A percentile compares a stretch with the other conserved stretches of the same genome.
Evolutionary conservation across 306 rosid genomes (phyloP).

Genomic region (Comarum palustre): DNA sequence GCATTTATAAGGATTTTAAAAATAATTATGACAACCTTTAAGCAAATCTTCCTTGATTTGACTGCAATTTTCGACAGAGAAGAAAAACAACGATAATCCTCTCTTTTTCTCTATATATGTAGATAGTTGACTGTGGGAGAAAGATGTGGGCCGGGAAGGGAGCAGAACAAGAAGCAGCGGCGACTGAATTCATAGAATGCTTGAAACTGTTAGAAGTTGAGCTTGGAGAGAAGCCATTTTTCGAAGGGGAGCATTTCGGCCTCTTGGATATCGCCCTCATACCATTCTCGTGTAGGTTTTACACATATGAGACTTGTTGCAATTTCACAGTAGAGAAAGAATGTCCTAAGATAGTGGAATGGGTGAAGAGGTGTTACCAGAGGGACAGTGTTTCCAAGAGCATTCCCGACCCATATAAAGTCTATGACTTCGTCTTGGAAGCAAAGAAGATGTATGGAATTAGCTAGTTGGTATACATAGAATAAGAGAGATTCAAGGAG

Average conservation of each 20-base stretch:
- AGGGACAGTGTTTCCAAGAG: constrained; percentile 25
- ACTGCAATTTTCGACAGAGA: no score
- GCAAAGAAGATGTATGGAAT: constrained; percentile 15
- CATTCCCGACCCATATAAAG: constrained; percentile 16
- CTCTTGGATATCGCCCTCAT: constrained; percentile 25
- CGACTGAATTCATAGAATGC: constrained; percentile 4
- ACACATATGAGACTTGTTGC: constrained; percentile 13
- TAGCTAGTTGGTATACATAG: neutral
- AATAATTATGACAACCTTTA: no score
- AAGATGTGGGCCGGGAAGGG: constrained; percentile 19
- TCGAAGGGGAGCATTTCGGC: constrained; percentile 25
- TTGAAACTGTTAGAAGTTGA: constrained; percentile 17
- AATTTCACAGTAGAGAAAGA: constrained; percentile 21
- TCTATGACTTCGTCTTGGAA: constrained; percentile 12
- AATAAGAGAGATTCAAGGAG: no score
- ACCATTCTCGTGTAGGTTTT: constrained; percentile 20
- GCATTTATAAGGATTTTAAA: neutral
- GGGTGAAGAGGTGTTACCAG: constrained; percentile 26
- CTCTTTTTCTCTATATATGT: neutral
- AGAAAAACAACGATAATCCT: no score
- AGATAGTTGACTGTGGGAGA: constrained; percentile 18
- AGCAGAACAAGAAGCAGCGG: constrained; percentile 18
- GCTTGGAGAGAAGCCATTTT: constrained; percentile 35
- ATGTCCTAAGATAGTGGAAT: constrained; percentile 24
- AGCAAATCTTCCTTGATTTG: no score